Percentiles rank a stretch among this genome's conserved stretches.
Conservation (phyloP, 352 stramenopile species). For the Phytophthora tentaculata region DNA sequence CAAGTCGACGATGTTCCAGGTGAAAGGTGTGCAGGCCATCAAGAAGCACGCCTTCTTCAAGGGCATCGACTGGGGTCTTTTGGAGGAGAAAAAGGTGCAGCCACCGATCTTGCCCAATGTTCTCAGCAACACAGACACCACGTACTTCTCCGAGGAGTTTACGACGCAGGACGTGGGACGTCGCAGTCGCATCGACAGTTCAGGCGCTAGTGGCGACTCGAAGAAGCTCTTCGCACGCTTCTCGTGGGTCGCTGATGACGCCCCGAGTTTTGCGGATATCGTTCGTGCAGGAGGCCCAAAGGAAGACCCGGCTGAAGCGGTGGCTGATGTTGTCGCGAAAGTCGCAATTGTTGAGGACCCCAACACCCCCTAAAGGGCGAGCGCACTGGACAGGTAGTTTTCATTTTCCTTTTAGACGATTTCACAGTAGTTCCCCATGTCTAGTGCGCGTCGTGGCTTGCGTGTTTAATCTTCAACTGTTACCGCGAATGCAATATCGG, state of each 20-base stretch:
- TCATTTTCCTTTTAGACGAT: constrained; percentile 23
- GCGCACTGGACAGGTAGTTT: constrained; percentile 29
- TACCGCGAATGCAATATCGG: not conserved
- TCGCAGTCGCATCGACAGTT: constrained; percentile 50
- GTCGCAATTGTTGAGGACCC: constrained; percentile 17
- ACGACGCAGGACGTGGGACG: constrained; percentile 70
- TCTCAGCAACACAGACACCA: constrained; percentile 89
- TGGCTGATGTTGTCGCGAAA: constrained; percentile 30
- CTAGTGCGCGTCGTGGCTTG: not conserved
- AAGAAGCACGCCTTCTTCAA: constrained; percentile 97
- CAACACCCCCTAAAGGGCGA: constrained; percentile 22
- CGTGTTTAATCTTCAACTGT: not conserved
- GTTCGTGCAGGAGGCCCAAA: constrained; percentile 33
- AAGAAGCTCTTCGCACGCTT: constrained; percentile 77
- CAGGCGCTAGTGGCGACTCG: constrained; percentile 33
- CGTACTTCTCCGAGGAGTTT: constrained; percentile 95
- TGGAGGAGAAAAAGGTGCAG: constrained; percentile 91
- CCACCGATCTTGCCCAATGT: constrained; percentile 92
- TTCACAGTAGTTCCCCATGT: constrained; percentile 16
- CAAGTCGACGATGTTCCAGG: constrained; percentile 98
- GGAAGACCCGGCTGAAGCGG: constrained; percentile 3
- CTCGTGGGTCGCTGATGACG: constrained; percentile 75
- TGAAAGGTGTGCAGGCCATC: constrained; percentile 96
- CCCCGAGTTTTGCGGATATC: constrained; percentile 59
- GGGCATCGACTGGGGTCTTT: constrained; percentile 93